Evolutionary conservation across 768 basidiomycete genomes (phyloP).

Genomic region (Tylopilus sp.): DNA sequence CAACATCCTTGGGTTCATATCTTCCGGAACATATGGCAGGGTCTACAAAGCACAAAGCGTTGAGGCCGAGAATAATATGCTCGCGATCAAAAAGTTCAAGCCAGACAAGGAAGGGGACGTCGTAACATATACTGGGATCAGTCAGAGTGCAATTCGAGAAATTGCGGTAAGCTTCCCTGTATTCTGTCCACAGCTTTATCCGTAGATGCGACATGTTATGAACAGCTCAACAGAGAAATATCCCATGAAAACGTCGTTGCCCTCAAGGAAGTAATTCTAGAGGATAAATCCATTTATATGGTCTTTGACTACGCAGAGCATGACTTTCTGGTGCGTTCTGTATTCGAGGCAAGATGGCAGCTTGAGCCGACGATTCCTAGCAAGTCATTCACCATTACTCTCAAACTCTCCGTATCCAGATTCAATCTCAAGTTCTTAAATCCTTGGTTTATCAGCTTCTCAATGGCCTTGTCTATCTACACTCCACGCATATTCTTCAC

Average conservation of each 20-base stretch:
- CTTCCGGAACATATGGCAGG: constrained; percentile 96
- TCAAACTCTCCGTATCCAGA: constrained; percentile 75
- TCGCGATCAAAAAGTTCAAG: constrained; percentile 99
- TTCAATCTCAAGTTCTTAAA: constrained; percentile 80
- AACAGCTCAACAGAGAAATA: constrained; percentile 83
- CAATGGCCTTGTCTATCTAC: constrained; percentile 92
- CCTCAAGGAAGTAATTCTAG: constrained; percentile 90
- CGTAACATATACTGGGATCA: constrained; percentile 93
- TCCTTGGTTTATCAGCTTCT: constrained; percentile 92
- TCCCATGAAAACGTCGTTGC: constrained; percentile 89
- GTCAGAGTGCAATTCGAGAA: constrained; percentile 95
- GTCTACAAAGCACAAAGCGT: constrained; percentile 93
- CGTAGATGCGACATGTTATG: background rate
- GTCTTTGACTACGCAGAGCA: constrained; percentile 99
- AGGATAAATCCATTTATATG: constrained; percentile 99
- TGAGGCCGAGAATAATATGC: constrained; percentile 64
- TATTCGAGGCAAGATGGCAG: background rate
- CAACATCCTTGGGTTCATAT: constrained; percentile 93
- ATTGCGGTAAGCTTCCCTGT: constrained; percentile 66
- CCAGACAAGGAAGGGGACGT: constrained; percentile 99
- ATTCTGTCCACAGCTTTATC: constrained; percentile 13
- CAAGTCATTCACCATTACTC: constrained; percentile 99
- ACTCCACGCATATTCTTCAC: constrained; percentile 92
- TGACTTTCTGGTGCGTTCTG: constrained; percentile 82
- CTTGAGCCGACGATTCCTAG: constrained; percentile 36